These are phyloP conservation scores for Dictyostelium intermedium DNA, from an alignment of 78 protist genomes.

Conservation along the genomic window DNA sequence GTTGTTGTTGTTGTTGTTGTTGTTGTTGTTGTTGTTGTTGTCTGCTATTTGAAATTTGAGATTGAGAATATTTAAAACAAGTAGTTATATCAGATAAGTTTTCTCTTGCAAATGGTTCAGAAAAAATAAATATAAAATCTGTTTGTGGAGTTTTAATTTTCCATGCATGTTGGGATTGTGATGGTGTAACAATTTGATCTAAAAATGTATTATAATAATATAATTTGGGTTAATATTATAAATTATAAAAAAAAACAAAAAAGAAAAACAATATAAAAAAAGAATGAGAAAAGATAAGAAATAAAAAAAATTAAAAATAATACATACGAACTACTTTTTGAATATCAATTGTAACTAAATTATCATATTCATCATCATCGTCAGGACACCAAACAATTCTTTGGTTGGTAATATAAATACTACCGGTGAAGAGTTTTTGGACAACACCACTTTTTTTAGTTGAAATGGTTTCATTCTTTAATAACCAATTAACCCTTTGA, in stretches of 20 bases:
- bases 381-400: constrained; percentile 49
- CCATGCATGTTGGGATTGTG: constrained; percentile 27
- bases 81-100: not conserved
- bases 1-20: constrained; percentile 16
- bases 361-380: not conserved
- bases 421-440: constrained; percentile 23
- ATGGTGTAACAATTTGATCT: constrained; percentile 15
- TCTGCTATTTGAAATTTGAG: not conserved
- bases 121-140: constrained; percentile 53
- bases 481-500: constrained; percentile 11
- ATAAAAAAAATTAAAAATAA: not conserved
- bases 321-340: constrained; percentile 31
- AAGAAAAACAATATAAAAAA: not conserved
- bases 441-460: not conserved
- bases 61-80: constrained; percentile 30
- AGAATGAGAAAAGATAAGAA: not conserved
- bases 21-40: not conserved
- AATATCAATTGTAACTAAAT: constrained; percentile 13
- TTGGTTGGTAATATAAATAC: constrained; percentile 6
- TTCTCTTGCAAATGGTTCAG: constrained; percentile 21
- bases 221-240: not conserved
- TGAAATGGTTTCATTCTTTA: not conserved
- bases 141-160: constrained; percentile 1
- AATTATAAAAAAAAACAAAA: not conserved
- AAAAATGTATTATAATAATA: not conserved